Base-by-base conservation (phyloP, 345 rosid genomes). In the Alliaria petiolata region DNA sequence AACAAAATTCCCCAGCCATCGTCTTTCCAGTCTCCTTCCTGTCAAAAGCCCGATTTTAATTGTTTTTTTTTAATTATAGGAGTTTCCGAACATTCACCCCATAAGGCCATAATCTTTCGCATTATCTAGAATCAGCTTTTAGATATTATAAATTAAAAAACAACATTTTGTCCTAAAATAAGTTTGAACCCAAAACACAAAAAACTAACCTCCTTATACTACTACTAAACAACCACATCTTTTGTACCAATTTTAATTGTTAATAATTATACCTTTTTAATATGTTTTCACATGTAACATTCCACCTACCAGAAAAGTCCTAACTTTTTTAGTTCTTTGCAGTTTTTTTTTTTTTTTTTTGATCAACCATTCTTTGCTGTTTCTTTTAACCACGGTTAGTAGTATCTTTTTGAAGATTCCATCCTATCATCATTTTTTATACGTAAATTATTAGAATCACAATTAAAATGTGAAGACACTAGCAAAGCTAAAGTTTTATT, bases 1-100 rank as follows among this genome's bases (percentile, higher is more conserved):
- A 77, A 71, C 76, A 53, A 54, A 62, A 53, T 68, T 72, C 72
- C 55, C 67, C 75, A 35, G 76, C 77, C 62, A 80, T 71, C 62
- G 54, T 76, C 76, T 65, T 76, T 70, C 80, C 51, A 68, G 26
- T 71, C 60, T 69, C 65, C 61, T 40, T 57, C 72, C 69, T 75
- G 43, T 62, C 69, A 68, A 75, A 68, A 26, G 12, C 38, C 54
- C 8, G 3, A n/a, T 13, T 20, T 52, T 40, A 49, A 7, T 20
- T 66, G 56, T 4, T 34, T n/a, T n/a, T n/a, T n/a, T n/a, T n/a
- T n/a, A n/a, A n/a, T n/a, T n/a, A n/a, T n/a, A n/a, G n/a, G n/a
- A n/a, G n/a, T n/a, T n/a, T n/a, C n/a, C n/a, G n/a, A n/a, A n/a
- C n/a, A n/a, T n/a, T n/a, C n/a, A n/a, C n/a, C n/a, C n/a, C n/a